Evolutionary conservation across 371 early-diverging fungal genomes (phyloP), one percentile per base, ranked within the genome.

Genomic region (Mucor indicus): DNA sequence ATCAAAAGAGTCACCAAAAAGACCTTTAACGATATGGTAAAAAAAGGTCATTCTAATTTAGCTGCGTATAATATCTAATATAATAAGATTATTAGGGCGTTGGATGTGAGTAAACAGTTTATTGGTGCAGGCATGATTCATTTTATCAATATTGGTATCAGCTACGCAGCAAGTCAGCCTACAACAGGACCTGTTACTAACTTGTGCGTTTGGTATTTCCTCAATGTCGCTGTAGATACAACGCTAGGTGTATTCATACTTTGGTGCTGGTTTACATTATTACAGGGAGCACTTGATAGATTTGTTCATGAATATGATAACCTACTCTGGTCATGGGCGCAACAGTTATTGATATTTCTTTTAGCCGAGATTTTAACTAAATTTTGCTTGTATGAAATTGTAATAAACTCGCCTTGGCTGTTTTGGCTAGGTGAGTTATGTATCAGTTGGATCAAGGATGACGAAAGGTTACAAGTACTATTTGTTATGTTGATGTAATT

Each of bases 51-150:
- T 9, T 4, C 35, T 15, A 30, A 4, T 4, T 37, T 17, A 37
- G 20, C 4, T 16, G 4, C 3, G 2, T 31, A 19, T 30, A 37
- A n/a, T 27, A 15, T 15, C 15, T 22, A 20, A 21, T 6, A 29
- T 24, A 31, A 22, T 30, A n/a, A 17, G 8, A 15, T 37, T 25
- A 30, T 15, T 58, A 84, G 84, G 84, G 54, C 76, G 21, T 64
- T 76, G 37, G 85, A 84, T 60, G 78, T 79, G 25, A 77, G 79
- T 53, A 84, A 84, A 46, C 85, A 84, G 49, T 75, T 76, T 41
- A 50, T 78, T 10, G 85, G 85, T 8, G 81, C 78, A 21, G 72
- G 67, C 17, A 68, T 80, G 42, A 67, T 82, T 21, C 85, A 84
- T 44, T 65, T 72, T 13, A 56, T 84, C 21, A 84, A 84, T 32